These are phyloP conservation scores for Fonsecaea erecta DNA, from an alignment of 2,329 filamentous ascomycete genomes.

Conservation along the genomic window DNA sequence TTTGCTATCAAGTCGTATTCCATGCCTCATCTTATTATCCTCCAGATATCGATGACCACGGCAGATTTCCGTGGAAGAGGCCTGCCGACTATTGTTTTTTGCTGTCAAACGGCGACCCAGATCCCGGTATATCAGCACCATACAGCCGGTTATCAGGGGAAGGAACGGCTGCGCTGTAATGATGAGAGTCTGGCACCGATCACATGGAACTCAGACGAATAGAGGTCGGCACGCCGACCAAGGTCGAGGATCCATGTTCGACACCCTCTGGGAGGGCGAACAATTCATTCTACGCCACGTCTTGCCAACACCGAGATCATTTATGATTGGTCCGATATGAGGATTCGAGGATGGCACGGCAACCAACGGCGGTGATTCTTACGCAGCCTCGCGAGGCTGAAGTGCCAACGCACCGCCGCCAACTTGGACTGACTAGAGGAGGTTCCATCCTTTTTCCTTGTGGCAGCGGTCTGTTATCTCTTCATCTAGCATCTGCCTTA, in stretches of 20 bases:
- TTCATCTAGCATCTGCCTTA: background rate
- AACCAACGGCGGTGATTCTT: background rate
- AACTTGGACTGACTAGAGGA: background rate
- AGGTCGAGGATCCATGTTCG: background rate
- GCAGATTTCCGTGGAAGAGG: too few relatives aligned
- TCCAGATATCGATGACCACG: too few relatives aligned
- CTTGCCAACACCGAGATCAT: background rate
- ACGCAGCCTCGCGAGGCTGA: background rate
- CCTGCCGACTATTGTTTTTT: too few relatives aligned
- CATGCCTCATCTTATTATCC: too few relatives aligned
- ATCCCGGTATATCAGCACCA: too few relatives aligned
- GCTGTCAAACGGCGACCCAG: too few relatives aligned
- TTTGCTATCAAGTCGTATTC: too few relatives aligned
- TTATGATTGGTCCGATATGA: background rate
- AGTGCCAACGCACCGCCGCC: background rate
- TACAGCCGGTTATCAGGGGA: too few relatives aligned
- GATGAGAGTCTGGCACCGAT: background rate
- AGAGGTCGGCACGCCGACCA: background rate
- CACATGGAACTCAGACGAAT: background rate
- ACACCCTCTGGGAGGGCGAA: background rate
- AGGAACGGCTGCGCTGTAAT: background rate
- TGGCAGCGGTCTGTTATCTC: background rate
- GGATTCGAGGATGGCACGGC: background rate
- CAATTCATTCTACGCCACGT: background rate
- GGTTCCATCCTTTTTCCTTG: background rate